Conservation (phyloP, 2,329 filamentous ascomycete species). For the Beauveria asiatica region DNA sequence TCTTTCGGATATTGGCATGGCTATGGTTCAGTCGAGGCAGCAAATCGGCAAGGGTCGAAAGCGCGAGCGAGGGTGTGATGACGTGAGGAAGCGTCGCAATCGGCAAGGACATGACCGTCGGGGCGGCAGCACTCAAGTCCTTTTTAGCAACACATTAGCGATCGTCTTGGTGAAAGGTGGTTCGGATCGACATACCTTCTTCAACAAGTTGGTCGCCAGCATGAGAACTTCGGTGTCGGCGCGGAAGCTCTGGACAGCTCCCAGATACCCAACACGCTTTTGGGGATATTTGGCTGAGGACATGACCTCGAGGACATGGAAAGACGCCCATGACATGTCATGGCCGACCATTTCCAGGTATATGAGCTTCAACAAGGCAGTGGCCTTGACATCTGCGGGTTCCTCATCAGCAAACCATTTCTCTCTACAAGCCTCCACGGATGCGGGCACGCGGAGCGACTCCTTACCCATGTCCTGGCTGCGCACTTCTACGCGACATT, state of each 20-base stretch:
- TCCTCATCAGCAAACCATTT: not conserved
- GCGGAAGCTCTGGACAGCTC: constrained; percentile 91
- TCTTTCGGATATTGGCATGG: constrained; percentile 80
- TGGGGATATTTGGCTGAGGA: constrained; percentile 89
- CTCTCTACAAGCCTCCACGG: not conserved
- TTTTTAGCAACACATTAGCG: constrained; percentile 18
- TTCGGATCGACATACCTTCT: constrained; percentile 56
- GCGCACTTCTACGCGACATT: constrained; percentile 89
- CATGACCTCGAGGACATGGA: constrained; percentile 98
- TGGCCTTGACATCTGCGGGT: constrained; percentile 80
- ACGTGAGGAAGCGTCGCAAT: constrained; percentile 89
- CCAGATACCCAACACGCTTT: constrained; percentile 91
- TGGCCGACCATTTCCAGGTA: constrained; percentile 99
- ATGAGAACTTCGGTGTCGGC: constrained; percentile 95
- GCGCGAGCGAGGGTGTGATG: constrained; percentile 83
- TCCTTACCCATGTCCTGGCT: constrained; percentile 81
- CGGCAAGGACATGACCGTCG: constrained; percentile 74
- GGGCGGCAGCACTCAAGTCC: constrained; percentile 66
- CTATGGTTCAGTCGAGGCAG: constrained; percentile 82
- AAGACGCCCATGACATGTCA: constrained; percentile 99
- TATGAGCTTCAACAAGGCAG: constrained; percentile 86
- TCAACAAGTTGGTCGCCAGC: constrained; percentile 91
- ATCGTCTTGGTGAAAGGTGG: not conserved
- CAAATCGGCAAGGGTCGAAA: constrained; percentile 80
- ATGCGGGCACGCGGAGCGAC: not conserved